Percentiles rank a stretch among this genome's conserved stretches.
Evolutionary conservation across 2,329 filamentous ascomycete genomes (phyloP).

Genomic region (Pseudodiploospora longispora): DNA sequence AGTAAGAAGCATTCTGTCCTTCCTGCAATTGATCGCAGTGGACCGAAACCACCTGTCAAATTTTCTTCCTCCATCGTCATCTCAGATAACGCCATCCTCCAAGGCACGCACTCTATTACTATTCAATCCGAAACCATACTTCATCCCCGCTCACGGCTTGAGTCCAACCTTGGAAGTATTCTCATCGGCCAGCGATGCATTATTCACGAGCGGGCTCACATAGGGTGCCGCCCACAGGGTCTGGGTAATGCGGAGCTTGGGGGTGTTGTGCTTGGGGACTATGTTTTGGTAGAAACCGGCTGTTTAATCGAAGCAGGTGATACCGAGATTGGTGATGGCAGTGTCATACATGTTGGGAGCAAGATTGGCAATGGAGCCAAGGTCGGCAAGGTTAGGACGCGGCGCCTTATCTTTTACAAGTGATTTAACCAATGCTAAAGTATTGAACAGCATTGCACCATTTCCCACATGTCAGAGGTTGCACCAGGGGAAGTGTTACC

Average conservation of each 20-base stretch:
- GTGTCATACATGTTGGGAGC: constrained; percentile 50
- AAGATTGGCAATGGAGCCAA: constrained; percentile 52
- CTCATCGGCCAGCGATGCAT: constrained; percentile 75
- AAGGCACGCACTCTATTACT: constrained; percentile 68
- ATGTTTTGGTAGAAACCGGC: constrained; percentile 53
- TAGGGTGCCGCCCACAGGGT: constrained; percentile 38
- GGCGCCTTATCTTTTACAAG: background rate
- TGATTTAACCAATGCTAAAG: constrained; percentile 1
- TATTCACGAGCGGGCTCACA: constrained; percentile 59
- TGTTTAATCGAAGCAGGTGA: constrained; percentile 54
- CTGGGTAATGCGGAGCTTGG: constrained; percentile 20
- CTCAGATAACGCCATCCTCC: constrained; percentile 54
- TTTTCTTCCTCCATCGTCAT: constrained; percentile 54
- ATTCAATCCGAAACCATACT: constrained; percentile 71
- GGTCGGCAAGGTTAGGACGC: constrained; percentile 48
- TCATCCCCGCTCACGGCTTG: constrained; percentile 77
- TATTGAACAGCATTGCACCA: constrained; percentile 53
- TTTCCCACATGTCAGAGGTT: constrained; percentile 57
- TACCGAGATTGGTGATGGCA: constrained; percentile 54
- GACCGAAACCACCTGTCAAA: constrained; percentile 53
- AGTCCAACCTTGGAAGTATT: constrained; percentile 70
- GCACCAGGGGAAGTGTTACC: constrained; percentile 49
- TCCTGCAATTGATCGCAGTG: constrained; percentile 42
- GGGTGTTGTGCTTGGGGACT: constrained; percentile 52
- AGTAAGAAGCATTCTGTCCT: constrained; percentile 50